Evolutionary conservation across 371 early-diverging fungal species (phyloP).

Genomic region (Zychaea mexicana): DNA sequence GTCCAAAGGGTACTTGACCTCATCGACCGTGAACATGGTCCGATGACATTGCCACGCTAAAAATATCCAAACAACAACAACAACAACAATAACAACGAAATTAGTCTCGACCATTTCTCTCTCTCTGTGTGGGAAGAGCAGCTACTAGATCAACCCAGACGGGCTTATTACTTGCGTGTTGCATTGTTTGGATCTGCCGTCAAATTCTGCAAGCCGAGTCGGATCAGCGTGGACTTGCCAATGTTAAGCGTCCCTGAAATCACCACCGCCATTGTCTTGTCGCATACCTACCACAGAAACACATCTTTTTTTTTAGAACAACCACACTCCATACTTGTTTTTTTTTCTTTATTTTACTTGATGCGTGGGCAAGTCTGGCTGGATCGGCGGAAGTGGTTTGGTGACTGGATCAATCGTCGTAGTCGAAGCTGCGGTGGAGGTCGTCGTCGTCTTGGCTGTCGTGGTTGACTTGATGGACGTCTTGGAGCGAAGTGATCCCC

Average conservation of each 20-base stretch:
- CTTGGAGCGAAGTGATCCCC: neutral
- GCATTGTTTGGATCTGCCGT: slow-evolving; percentile 23
- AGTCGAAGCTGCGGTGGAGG: neutral
- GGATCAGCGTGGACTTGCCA: slow-evolving; percentile 44
- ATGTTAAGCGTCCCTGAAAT: slow-evolving; percentile 35
- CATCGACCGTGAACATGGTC: slow-evolving; percentile 22
- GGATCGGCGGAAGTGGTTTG: slow-evolving; percentile 9
- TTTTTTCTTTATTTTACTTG: neutral
- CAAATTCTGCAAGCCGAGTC: slow-evolving; percentile 31
- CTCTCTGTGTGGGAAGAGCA: no score
- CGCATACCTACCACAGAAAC: neutral
- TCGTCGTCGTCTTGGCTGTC: neutral
- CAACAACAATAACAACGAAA: slow-evolving; percentile 4
- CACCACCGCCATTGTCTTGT: slow-evolving; percentile 26
- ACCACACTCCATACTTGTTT: neutral
- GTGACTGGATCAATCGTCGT: slow-evolving; percentile 8
- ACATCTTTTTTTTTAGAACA: neutral
- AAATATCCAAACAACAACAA: neutral
- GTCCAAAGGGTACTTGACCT: slow-evolving; percentile 24
- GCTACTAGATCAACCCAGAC: neutral
- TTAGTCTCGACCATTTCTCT: no score
- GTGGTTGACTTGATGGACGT: neutral
- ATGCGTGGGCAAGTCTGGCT: neutral
- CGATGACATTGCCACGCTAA: slow-evolving; percentile 36
- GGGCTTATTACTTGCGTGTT: slow-evolving; percentile 20